These are phyloP conservation scores for Diaporthe humulicola DNA, from an alignment of 2,329 filamentous ascomycete genomes.

Conservation along the genomic window DNA sequence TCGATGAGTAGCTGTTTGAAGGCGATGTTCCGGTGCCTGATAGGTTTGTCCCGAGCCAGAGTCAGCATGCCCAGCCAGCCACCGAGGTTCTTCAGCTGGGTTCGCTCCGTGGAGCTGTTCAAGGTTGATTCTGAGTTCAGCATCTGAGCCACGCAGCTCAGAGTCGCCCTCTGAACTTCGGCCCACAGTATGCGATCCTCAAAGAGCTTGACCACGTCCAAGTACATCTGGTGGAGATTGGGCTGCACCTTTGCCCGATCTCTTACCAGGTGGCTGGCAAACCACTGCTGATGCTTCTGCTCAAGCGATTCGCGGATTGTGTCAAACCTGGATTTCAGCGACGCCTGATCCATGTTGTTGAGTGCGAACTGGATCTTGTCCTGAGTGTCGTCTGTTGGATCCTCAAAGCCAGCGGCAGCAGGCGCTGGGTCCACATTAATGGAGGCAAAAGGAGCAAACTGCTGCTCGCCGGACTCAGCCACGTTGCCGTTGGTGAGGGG, in stretches of 20 bases:
- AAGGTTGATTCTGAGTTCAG: slow-evolving; percentile 91
- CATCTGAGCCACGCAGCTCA: slow-evolving; percentile 85
- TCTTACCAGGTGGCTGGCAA: slow-evolving; percentile 93
- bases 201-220: slow-evolving; percentile 88
- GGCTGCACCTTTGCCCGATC: slow-evolving; percentile 97
- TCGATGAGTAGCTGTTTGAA: slow-evolving; percentile 97
- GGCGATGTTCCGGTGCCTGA: slow-evolving; percentile 95
- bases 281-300: slow-evolving; percentile 92
- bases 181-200: slow-evolving; percentile 84
- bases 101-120: slow-evolving; percentile 85
- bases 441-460: slow-evolving; percentile 80
- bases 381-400: slow-evolving; percentile 86
- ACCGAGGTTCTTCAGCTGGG: slow-evolving; percentile 92
- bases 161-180: slow-evolving; percentile 94
- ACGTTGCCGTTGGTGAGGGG: slow-evolving; percentile 77
- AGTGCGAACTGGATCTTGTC: slow-evolving; percentile 96
- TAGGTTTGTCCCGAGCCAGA: slow-evolving; percentile 92
- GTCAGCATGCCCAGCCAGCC: slow-evolving; percentile 95
- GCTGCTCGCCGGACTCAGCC: slow-evolving; percentile 66
- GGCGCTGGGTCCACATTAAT: slow-evolving; percentile 81
- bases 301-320: slow-evolving; percentile 86
- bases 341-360: slow-evolving; percentile 95
- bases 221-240: slow-evolving; percentile 94
- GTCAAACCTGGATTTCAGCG: slow-evolving; percentile 84
- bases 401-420: slow-evolving; percentile 76